phyloP scores from a whole-genome alignment of 225 moss, liverwort and hornwort genomes.

The Bryoerythrophyllum caledonicum region DNA sequence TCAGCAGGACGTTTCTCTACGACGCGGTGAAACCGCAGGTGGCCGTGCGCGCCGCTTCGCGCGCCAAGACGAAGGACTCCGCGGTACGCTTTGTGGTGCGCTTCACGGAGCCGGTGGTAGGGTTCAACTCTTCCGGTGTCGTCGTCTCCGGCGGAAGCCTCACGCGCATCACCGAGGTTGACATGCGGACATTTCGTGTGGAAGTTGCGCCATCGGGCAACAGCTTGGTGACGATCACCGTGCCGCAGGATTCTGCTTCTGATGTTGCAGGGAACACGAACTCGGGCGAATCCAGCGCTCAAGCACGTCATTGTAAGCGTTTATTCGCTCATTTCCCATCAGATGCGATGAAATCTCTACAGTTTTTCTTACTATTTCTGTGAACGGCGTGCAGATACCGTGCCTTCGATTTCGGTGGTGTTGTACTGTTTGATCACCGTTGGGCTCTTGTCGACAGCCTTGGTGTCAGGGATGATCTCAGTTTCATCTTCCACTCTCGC shows the following conservation, averaged over 20 bases:
- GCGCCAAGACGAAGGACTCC: conserved; percentile 55
- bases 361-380: background rate
- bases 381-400: conserved; percentile 46
- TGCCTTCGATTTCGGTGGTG: conserved; percentile 60
- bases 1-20: conserved; percentile 56
- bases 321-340: background rate
- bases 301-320: conserved; percentile 68
- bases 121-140: conserved; percentile 50
- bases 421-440: conserved; percentile 67
- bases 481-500: conserved; percentile 70
- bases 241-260: conserved; percentile 50
- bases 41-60: conserved; percentile 51
- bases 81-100: conserved; percentile 56
- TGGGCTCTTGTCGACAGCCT: conserved; percentile 67
- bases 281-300: conserved; percentile 48
- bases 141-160: conserved; percentile 58
- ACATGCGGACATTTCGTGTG: conserved; percentile 59
- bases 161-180: conserved; percentile 60
- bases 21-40: conserved; percentile 57
- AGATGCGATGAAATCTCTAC: background rate
- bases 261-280: conserved; percentile 70
- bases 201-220: conserved; percentile 47
- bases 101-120: conserved; percentile 66
- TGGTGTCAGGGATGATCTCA: conserved; percentile 68
- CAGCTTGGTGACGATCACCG: conserved; percentile 46